phyloP scores from a whole-genome alignment of 176 grass and related monocot species.

The Musa schizocarpa region DNA sequence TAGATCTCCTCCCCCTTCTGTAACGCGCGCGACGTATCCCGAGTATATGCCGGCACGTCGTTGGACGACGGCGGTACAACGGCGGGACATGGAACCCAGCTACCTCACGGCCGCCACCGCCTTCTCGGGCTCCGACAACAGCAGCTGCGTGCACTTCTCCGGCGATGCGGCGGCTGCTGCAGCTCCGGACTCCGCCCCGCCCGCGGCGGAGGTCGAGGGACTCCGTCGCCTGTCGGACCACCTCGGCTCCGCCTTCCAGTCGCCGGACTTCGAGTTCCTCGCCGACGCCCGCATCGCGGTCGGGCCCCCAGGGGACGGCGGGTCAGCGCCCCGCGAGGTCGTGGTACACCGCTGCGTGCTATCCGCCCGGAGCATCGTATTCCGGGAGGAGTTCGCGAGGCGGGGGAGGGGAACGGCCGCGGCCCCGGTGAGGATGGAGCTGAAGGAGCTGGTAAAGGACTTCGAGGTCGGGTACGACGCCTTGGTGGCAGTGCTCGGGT shows the following conservation, averaged over 20 bases:
- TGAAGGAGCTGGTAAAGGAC: conserved; percentile 38
- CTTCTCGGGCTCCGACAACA: conserved; percentile 54
- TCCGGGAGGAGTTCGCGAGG: conserved; percentile 50
- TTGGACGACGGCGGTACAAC: too few relatives aligned
- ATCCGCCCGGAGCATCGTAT: conserved; percentile 71
- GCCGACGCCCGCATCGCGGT: conserved; percentile 50
- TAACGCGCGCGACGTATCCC: too few relatives aligned
- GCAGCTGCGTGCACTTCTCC: conserved; percentile 19
- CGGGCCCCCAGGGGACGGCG: conserved; percentile 12
- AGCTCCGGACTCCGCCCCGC: not conserved
- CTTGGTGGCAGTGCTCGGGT: conserved; percentile 61
- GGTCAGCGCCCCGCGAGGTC: not conserved
- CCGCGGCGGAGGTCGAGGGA: conserved; percentile 55
- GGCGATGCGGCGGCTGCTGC: not conserved
- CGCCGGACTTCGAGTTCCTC: conserved; percentile 53
- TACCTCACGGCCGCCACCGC: conserved; percentile 30
- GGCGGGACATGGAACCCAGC: conserved; percentile 32
- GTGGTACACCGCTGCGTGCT: conserved; percentile 82
- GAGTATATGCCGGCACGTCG: too few relatives aligned
- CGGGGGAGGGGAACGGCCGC: not conserved
- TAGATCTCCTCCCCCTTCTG: too few relatives aligned
- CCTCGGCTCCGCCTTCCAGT: conserved; percentile 49
- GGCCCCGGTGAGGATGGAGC: conserved; percentile 12
- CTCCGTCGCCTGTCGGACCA: conserved; percentile 87
- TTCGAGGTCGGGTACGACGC: conserved; percentile 69